Evolutionary conservation across 2,329 filamentous ascomycete species (phyloP).

Genomic region (Tothia fuscella): DNA sequence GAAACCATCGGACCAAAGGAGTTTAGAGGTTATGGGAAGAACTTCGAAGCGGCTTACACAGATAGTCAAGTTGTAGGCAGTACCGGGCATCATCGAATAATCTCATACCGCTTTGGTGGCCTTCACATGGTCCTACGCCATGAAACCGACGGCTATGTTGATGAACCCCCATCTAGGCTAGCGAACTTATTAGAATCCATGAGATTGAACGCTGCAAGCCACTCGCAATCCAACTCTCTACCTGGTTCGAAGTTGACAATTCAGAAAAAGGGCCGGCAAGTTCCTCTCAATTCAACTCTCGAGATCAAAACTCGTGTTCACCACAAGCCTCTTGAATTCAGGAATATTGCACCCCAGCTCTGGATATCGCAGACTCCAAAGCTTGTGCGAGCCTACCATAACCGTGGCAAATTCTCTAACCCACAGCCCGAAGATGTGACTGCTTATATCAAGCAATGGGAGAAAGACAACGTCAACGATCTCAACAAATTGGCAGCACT

Average conservation of each 20-base stretch:
- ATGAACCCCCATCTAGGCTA: constrained; percentile 5
- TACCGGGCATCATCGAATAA: constrained; percentile 35
- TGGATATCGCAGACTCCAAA: constrained; percentile 37
- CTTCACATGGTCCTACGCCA: constrained; percentile 32
- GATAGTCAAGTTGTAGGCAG: constrained; percentile 21
- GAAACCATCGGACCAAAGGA: constrained; percentile 22
- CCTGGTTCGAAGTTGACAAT: constrained; percentile 22
- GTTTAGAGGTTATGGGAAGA: constrained; percentile 32
- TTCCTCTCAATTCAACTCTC: constrained; percentile 27
- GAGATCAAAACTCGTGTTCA: constrained; percentile 35
- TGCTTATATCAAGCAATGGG: constrained; percentile 13
- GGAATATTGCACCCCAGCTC: constrained; percentile 29
- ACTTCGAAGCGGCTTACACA: constrained; percentile 36
- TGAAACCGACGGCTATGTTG: constrained; percentile 33
- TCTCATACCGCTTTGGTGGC: constrained; percentile 32
- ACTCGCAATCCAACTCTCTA: not conserved
- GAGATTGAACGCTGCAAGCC: constrained; percentile 3
- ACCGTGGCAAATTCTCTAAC: constrained; percentile 23
- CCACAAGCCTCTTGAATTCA: constrained; percentile 22
- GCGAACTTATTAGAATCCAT: constrained; percentile 16
- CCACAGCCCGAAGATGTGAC: constrained; percentile 13
- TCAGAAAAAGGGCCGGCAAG: constrained; percentile 19
- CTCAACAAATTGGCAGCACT: constrained; percentile 6
- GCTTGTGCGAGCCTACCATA: constrained; percentile 35
- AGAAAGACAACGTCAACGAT: constrained; percentile 12